Conservation (phyloP, 768 basidiomycete genomes). For the Lyophyllum shimeji region DNA sequence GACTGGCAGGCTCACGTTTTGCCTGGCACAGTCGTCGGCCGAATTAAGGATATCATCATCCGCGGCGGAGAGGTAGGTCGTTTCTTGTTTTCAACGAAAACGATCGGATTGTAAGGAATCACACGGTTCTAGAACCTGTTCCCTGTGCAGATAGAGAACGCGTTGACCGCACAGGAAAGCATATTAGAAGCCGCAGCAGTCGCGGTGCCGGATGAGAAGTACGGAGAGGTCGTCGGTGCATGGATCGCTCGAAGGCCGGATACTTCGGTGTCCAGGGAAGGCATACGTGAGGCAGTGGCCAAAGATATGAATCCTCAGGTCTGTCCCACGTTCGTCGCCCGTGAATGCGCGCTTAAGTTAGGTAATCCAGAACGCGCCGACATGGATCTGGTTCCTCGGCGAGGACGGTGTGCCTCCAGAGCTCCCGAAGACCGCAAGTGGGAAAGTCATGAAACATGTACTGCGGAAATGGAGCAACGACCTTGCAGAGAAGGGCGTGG, state of each 20-base stretch:
- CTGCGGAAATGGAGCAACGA: conserved; percentile 68
- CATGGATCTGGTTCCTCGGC: conserved; percentile 82
- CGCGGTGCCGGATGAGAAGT: conserved; percentile 64
- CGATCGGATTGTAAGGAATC: background rate
- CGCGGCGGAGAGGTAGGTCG: conserved; percentile 73
- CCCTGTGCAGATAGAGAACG: conserved; percentile 84
- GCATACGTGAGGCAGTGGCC: conserved; percentile 53
- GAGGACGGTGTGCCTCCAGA: conserved; percentile 59
- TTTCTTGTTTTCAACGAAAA: background rate
- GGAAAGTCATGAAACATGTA: conserved; percentile 84
- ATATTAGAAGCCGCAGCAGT: conserved; percentile 76
- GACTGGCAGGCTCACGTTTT: background rate
- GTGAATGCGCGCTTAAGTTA: background rate
- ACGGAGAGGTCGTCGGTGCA: conserved; percentile 79
- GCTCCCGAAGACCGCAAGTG: conserved; percentile 83
- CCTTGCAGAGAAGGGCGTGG: conserved; percentile 45
- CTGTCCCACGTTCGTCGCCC: conserved; percentile 10
- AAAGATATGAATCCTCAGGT: conserved; percentile 81
- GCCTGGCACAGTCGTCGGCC: conserved; percentile 59
- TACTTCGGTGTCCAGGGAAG: conserved; percentile 41
- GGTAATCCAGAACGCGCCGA: conserved; percentile 62
- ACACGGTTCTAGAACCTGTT: conserved; percentile 55
- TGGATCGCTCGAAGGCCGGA: conserved; percentile 64
- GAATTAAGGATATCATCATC: conserved; percentile 86
- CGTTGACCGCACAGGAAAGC: conserved; percentile 49